Evolutionary conservation across 495 filamentous ascomycete genomes (phyloP).

Genomic region (Podospora pseudopauciseta): DNA sequence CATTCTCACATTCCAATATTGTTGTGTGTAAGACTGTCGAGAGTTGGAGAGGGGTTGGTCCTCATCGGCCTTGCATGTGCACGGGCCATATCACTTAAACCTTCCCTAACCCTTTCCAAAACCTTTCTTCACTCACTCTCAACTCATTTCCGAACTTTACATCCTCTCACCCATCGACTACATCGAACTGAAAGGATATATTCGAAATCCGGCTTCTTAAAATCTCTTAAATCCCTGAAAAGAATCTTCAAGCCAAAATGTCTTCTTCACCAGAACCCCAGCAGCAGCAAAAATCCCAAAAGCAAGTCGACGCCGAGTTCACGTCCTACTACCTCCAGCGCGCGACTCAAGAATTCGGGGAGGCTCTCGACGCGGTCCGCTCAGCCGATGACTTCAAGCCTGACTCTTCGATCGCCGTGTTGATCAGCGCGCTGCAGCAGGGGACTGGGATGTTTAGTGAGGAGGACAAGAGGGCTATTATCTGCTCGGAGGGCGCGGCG

Average conservation of each 20-base stretch:
- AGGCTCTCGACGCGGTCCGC: constrained; percentile 66
- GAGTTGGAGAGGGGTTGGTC: background rate
- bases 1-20: background rate
- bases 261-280: background rate
- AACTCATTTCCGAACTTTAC: background rate
- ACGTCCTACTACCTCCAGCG: constrained; percentile 62
- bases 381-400: constrained; percentile 63
- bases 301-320: constrained; percentile 46
- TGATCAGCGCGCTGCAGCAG: constrained; percentile 64
- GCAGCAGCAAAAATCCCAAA: constrained; percentile 30
- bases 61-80: background rate
- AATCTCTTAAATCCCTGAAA: background rate
- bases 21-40: background rate
- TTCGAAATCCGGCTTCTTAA: too few relatives aligned
- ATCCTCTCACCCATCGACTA: background rate
- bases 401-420: constrained; percentile 43
- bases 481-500: background rate
- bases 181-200: background rate
- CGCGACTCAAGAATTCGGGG: constrained; percentile 63
- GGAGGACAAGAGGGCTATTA: background rate
- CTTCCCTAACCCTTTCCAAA: background rate
- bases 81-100: background rate
- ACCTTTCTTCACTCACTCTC: background rate
- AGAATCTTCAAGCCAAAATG: background rate
- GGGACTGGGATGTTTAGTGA: constrained; percentile 37